Conservation (phyloP, 2,329 filamentous ascomycete species). For the Basipetospora sp. region DNA sequence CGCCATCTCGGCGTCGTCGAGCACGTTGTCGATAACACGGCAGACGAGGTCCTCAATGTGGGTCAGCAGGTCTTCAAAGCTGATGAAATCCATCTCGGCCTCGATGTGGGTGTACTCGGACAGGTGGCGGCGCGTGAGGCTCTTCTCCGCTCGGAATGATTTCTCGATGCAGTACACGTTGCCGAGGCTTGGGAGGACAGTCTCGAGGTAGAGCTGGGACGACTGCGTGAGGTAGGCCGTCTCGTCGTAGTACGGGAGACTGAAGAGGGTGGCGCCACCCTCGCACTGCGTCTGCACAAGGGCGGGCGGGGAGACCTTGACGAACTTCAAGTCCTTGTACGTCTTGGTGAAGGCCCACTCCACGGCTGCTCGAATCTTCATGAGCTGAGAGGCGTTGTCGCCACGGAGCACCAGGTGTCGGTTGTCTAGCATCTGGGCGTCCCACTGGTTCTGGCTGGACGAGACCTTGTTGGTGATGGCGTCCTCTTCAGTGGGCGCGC, state of each 20-base stretch:
- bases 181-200: slow-evolving; percentile 74
- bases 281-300: slow-evolving; percentile 93
- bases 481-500: slow-evolving; percentile 73
- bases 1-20: slow-evolving; percentile 59
- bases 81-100: slow-evolving; percentile 90
- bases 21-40: slow-evolving; percentile 62
- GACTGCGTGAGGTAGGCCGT: slow-evolving; percentile 90
- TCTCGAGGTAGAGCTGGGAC: slow-evolving; percentile 94
- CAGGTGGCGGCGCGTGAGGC: slow-evolving; percentile 80
- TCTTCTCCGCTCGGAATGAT: slow-evolving; percentile 96
- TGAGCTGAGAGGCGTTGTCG: slow-evolving; percentile 68
- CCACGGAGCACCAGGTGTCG: slow-evolving; percentile 75
- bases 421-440: slow-evolving; percentile 59
- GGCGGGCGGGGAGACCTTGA: slow-evolving; percentile 76
- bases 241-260: slow-evolving; percentile 77
- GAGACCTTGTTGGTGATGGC: slow-evolving; percentile 70
- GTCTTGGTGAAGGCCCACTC: slow-evolving; percentile 66
- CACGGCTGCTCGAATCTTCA: slow-evolving; percentile 72
- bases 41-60: slow-evolving; percentile 83
- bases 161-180: slow-evolving; percentile 98
- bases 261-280: slow-evolving; percentile 81
- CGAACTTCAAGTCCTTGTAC: slow-evolving; percentile 62
- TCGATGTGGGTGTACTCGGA: slow-evolving; percentile 96
- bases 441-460: slow-evolving; percentile 32
- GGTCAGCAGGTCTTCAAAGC: slow-evolving; percentile 71